Percentiles rank a stretch among this genome's conserved stretches.
Evolutionary conservation across 1,284 basidiomycete genomes (phyloP).

Genomic region (Volvariella volvacea): DNA sequence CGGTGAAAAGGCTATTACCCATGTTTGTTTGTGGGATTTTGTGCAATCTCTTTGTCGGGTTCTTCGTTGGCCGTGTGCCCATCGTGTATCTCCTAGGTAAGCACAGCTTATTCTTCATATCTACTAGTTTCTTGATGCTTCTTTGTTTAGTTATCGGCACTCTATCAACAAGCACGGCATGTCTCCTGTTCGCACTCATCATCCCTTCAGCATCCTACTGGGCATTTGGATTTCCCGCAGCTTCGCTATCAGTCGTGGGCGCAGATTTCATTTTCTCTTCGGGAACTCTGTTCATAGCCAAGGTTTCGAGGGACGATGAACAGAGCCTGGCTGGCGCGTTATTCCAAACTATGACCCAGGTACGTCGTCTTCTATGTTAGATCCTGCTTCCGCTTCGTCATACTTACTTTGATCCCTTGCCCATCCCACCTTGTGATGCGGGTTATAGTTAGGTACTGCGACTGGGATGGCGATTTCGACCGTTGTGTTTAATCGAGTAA

Average conservation of each 20-base stretch:
- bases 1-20: constrained; percentile 70
- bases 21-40: constrained; percentile 59
- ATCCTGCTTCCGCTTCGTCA: not conserved
- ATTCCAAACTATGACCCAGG: constrained; percentile 65
- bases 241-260: constrained; percentile 62
- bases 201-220: constrained; percentile 54
- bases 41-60: constrained; percentile 58
- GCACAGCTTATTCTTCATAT: constrained; percentile 10
- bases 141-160: no score
- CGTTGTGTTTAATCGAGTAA: constrained; percentile 52
- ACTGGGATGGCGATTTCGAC: constrained; percentile 66
- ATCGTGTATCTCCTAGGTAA: constrained; percentile 45
- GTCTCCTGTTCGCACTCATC: constrained; percentile 65
- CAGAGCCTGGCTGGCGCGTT: constrained; percentile 69
- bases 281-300: constrained; percentile 66
- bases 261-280: constrained; percentile 71
- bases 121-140: not conserved
- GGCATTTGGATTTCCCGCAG: constrained; percentile 71
- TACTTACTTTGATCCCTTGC: not conserved
- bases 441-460: constrained; percentile 50
- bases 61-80: constrained; percentile 46
- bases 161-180: constrained; percentile 47
- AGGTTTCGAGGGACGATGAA: constrained; percentile 55
- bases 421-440: not conserved
- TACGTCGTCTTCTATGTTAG: constrained; percentile 14